These are phyloP conservation scores for Hymenoscyphus scutula DNA, from an alignment of 2,329 filamentous ascomycete genomes.

Conservation along the genomic window DNA sequence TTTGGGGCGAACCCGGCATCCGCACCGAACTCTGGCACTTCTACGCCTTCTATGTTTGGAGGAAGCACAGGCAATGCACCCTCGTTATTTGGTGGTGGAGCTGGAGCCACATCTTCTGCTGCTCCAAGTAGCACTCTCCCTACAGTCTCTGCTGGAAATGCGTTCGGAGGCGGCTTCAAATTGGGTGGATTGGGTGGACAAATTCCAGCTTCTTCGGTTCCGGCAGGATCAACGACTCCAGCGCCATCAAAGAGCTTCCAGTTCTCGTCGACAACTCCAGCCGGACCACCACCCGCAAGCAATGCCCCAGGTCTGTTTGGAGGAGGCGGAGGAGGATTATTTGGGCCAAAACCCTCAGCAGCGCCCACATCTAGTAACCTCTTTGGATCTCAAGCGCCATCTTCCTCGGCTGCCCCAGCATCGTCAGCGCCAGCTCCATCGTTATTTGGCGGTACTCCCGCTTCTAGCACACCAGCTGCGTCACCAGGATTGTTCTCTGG, in stretches of 20 bases:
- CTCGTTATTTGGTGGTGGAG: conserved; percentile 22
- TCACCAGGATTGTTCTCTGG: neutral
- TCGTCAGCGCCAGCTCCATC: conserved; percentile 13
- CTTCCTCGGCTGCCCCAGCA: conserved; percentile 12
- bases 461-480: conserved; percentile 6
- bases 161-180: conserved; percentile 10
- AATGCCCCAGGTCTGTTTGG: conserved; percentile 19
- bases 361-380: conserved; percentile 8
- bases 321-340: conserved; percentile 16
- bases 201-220: conserved; percentile 16
- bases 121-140: neutral
- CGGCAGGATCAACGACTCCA: conserved; percentile 32
- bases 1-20: conserved; percentile 22
- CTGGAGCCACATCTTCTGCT: conserved; percentile 29
- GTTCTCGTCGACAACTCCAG: conserved; percentile 35
- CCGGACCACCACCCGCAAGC: conserved; percentile 34
- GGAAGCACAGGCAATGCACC: conserved; percentile 29
- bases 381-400: conserved; percentile 8
- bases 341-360: conserved; percentile 17
- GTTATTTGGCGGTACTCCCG: conserved; percentile 7
- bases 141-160: conserved; percentile 10
- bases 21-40: conserved; percentile 22
- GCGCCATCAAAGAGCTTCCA: conserved; percentile 23
- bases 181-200: conserved; percentile 10
- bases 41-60: conserved; percentile 28